phyloP scores from a whole-genome alignment of 2,329 filamentous ascomycete species.

The Xylaria sp. region DNA sequence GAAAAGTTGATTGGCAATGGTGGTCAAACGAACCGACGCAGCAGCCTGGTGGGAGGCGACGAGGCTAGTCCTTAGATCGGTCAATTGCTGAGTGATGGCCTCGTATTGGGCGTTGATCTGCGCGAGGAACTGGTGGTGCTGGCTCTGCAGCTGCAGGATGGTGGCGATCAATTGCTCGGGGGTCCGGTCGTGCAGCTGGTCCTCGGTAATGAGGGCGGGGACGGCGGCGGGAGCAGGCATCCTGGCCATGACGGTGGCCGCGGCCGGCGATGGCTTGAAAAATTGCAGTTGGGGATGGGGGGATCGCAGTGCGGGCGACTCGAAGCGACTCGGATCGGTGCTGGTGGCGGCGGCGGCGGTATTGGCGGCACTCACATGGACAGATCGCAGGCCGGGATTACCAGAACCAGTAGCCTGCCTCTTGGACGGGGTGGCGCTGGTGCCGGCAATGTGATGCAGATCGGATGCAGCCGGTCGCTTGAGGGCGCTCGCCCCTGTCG shows the following conservation, averaged over 20 bases:
- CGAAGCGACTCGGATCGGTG: constrained; percentile 27
- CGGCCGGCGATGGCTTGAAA: constrained; percentile 42
- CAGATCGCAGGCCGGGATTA: constrained; percentile 38
- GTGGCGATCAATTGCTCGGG: constrained; percentile 52
- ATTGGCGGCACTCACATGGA: constrained; percentile 14
- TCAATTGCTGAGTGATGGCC: constrained; percentile 50
- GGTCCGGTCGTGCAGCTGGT: constrained; percentile 49
- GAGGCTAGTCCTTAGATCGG: constrained; percentile 50
- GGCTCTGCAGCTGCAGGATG: constrained; percentile 51
- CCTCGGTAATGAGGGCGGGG: constrained; percentile 47
- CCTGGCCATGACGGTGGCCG: constrained; percentile 37
- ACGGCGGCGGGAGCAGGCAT: constrained; percentile 22
- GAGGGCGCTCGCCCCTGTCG: constrained; percentile 43
- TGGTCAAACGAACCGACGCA: constrained; percentile 47
- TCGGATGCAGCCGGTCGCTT: constrained; percentile 52
- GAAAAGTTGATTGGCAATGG: neutral
- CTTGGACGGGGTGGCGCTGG: constrained; percentile 49
- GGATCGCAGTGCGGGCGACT: constrained; percentile 25
- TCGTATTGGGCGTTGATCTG: constrained; percentile 51
- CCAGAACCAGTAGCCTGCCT: constrained; percentile 48
- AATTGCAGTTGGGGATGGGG: constrained; percentile 36
- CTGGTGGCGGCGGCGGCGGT: neutral
- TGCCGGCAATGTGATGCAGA: constrained; percentile 50
- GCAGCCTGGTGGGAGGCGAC: constrained; percentile 49
- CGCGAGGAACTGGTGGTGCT: constrained; percentile 51